Conservation (phyloP, 1,139 yeast species). For the Yamadazyma aaseri region DNA sequence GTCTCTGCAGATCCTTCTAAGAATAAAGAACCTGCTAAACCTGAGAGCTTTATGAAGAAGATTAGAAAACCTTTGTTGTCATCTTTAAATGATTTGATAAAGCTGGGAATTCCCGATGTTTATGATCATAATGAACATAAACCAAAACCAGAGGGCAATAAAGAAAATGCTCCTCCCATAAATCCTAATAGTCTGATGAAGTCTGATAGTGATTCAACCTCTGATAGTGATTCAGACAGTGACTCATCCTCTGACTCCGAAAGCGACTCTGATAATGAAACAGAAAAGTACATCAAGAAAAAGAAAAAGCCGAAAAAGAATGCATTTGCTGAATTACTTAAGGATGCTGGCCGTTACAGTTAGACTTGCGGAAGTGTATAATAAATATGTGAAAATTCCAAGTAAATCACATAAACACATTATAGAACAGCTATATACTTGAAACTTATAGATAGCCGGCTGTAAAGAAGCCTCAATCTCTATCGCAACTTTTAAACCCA, state of each 20-base stretch:
- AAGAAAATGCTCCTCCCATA: background rate
- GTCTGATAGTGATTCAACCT: conserved; percentile 4
- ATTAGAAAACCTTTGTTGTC: conserved; percentile 35
- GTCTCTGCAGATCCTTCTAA: too few species aligned
- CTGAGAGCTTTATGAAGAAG: conserved; percentile 7
- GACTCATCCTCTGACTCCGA: conserved; percentile 24
- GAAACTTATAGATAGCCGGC: too few species aligned
- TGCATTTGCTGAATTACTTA: conserved; percentile 54
- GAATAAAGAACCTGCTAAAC: background rate
- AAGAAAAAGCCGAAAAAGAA: conserved; percentile 28
- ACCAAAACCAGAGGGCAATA: background rate
- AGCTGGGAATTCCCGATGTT: conserved; percentile 64
- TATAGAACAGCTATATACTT: too few species aligned
- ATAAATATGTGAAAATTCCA: background rate
- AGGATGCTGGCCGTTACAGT: conserved; percentile 35
- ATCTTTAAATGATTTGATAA: conserved; percentile 56
- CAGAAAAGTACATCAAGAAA: conserved; percentile 14
- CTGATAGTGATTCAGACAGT: conserved; percentile 18
- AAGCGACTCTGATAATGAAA: conserved; percentile 8
- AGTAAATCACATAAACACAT: background rate
- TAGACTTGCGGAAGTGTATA: background rate
- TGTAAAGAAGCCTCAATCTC: too few species aligned
- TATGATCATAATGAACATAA: conserved; percentile 35
- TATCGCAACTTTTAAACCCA: too few species aligned
- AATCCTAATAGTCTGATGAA: background rate